phyloP scores from a whole-genome alignment of 1,284 basidiomycete species.

The Gymnopus androsaceus region DNA sequence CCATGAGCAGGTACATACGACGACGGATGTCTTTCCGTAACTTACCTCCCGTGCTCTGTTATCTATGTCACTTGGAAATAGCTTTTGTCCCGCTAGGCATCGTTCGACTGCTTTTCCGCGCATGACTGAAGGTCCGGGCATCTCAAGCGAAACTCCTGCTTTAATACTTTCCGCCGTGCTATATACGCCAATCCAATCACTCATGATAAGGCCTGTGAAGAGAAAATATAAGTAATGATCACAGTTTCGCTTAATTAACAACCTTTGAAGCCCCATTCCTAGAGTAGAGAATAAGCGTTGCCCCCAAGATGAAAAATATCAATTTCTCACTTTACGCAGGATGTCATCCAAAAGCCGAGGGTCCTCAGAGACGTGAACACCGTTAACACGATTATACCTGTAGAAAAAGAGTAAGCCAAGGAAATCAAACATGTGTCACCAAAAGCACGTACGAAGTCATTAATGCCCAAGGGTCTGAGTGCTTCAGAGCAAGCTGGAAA shows the following conservation, averaged over 20 bases:
- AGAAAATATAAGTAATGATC: neutral
- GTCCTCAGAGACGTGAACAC: slow-evolving; percentile 49
- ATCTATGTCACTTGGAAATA: slow-evolving; percentile 41
- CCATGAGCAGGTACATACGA: slow-evolving; percentile 24
- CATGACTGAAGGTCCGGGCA: slow-evolving; percentile 52
- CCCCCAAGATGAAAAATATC: neutral
- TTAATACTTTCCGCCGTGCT: slow-evolving; percentile 51
- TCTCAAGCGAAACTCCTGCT: slow-evolving; percentile 61
- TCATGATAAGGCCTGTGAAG: slow-evolving; percentile 42
- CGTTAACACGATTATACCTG: slow-evolving; percentile 59
- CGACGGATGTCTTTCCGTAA: slow-evolving; percentile 21
- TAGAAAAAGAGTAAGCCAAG: neutral
- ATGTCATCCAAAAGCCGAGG: slow-evolving; percentile 46
- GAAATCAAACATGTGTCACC: neutral
- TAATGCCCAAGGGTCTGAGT: slow-evolving; percentile 45
- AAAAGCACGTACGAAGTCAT: slow-evolving; percentile 42
- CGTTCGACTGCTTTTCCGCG: slow-evolving; percentile 45
- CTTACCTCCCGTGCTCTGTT: slow-evolving; percentile 38
- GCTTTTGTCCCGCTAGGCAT: slow-evolving; percentile 41
- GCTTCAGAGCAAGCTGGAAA: slow-evolving; percentile 46
- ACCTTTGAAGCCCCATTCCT: slow-evolving; percentile 49
- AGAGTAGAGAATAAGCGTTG: neutral
- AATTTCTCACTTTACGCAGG: slow-evolving; percentile 39
- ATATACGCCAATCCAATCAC: slow-evolving; percentile 58
- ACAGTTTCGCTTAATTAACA: neutral